Evolutionary conservation across 2,329 filamentous ascomycete species (phyloP).

Genomic region (Fusarium torreyae): DNA sequence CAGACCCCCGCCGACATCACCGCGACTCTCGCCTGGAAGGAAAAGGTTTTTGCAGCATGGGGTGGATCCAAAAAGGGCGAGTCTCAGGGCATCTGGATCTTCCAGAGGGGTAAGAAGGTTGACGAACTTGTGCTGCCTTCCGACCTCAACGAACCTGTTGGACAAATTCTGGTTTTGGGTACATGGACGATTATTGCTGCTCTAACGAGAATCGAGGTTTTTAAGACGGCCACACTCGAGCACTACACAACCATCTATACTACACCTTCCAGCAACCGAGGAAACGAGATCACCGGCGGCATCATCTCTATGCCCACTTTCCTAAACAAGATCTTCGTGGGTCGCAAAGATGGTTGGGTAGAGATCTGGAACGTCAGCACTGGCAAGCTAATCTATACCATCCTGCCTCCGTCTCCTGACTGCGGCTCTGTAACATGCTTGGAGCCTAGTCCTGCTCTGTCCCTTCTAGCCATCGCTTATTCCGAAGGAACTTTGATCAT

Average conservation of each 20-base stretch:
- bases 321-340: slow-evolving; percentile 95
- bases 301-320: slow-evolving; percentile 94
- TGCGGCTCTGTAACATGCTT: slow-evolving; percentile 89
- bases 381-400: slow-evolving; percentile 90
- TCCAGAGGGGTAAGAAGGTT: slow-evolving; percentile 89
- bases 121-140: slow-evolving; percentile 79
- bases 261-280: slow-evolving; percentile 68
- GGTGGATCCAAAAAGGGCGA: slow-evolving; percentile 71
- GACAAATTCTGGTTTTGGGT: slow-evolving; percentile 85
- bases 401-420: slow-evolving; percentile 80
- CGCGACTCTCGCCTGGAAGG: slow-evolving; percentile 88
- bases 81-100: slow-evolving; percentile 85
- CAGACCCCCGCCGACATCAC: slow-evolving; percentile 90
- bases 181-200: slow-evolving; percentile 91
- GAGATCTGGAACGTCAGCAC: slow-evolving; percentile 99
- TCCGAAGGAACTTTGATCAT: slow-evolving; percentile 83
- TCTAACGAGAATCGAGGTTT: slow-evolving; percentile 84
- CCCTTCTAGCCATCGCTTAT: slow-evolving; percentile 90
- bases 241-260: slow-evolving; percentile 89
- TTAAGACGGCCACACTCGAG: slow-evolving; percentile 86
- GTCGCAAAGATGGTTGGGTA: slow-evolving; percentile 87
- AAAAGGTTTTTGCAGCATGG: slow-evolving; percentile 91
- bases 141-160: slow-evolving; percentile 78
- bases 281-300: slow-evolving; percentile 81
- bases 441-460: slow-evolving; percentile 86